phyloP scores from a whole-genome alignment of 2,329 filamentous ascomycete genomes.

The Cadophora gregata region DNA sequence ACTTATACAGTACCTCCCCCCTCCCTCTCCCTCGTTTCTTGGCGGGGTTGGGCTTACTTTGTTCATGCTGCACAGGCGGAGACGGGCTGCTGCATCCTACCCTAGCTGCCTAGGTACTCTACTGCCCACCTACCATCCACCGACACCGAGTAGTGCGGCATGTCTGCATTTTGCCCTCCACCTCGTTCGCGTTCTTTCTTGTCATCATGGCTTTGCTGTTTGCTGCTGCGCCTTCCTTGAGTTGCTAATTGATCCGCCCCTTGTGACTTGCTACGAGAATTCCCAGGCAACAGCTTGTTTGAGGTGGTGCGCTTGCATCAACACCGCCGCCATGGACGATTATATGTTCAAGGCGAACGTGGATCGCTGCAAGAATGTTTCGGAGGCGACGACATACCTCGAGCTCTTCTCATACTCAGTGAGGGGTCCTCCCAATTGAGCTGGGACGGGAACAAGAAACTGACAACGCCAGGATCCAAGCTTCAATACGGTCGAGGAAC shows the following conservation, averaged over 20 bases:
- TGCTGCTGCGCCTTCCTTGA: neutral
- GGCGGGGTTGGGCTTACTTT: conserved; percentile 21
- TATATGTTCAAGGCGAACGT: conserved; percentile 45
- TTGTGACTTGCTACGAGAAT: neutral
- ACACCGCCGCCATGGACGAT: conserved; percentile 41
- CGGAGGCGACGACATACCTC: conserved; percentile 41
- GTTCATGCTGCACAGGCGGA: neutral
- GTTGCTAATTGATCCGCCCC: neutral
- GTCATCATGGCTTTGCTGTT: conserved; percentile 3
- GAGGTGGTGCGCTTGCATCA: conserved; percentile 14
- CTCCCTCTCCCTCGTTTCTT: too few species aligned
- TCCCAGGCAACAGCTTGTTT: neutral
- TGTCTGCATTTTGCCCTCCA: neutral
- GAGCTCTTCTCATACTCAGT: conserved; percentile 45
- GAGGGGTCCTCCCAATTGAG: conserved; percentile 22
- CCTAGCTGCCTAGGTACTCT: conserved; percentile 12
- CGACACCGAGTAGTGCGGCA: conserved; percentile 20
- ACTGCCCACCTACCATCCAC: neutral
- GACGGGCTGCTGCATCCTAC: conserved; percentile 5
- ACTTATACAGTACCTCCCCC: too few species aligned
- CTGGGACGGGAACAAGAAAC: neutral
- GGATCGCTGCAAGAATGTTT: conserved; percentile 36
- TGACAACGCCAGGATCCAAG: conserved; percentile 39
- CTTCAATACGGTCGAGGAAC: conserved; percentile 41
- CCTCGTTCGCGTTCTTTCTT: neutral